These are phyloP conservation scores for Malus asiatica DNA, from an alignment of 306 rosid genomes.

Conservation along the genomic window DNA sequence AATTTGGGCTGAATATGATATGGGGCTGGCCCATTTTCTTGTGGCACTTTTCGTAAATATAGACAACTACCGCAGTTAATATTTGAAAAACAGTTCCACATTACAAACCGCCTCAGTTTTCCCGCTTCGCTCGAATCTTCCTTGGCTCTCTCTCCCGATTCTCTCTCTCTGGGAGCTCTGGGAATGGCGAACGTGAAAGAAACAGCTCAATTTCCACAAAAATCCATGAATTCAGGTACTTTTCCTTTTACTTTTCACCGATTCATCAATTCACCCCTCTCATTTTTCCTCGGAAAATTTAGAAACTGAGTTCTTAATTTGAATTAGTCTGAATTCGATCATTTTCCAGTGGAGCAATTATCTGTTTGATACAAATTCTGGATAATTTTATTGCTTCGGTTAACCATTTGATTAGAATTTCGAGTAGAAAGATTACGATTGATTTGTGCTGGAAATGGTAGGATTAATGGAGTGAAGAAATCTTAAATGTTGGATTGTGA, in stretches of 20 bases:
- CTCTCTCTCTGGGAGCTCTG: not conserved
- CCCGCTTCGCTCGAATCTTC: not conserved
- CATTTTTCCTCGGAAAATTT: not conserved
- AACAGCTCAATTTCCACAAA: not conserved
- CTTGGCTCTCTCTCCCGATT: too few species aligned
- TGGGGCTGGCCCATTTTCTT: not conserved
- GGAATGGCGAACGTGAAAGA: constrained; percentile 9
- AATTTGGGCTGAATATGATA: too few species aligned
- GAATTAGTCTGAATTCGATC: not conserved
- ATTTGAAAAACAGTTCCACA: not conserved
- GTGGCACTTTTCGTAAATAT: not conserved
- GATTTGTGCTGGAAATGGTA: not conserved
- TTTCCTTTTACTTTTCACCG: not conserved
- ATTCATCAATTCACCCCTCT: not conserved
- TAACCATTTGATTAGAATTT: not conserved
- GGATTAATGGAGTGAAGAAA: not conserved
- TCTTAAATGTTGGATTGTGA: not conserved
- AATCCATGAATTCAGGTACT: not conserved
- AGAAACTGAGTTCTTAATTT: not conserved
- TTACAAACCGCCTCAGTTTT: not conserved
- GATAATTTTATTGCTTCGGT: too few species aligned
- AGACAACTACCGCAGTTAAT: not conserved
- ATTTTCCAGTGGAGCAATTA: not conserved
- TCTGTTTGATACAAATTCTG: too few species aligned
- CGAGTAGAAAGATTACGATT: not conserved